Conservation (phyloP, 306 rosid species). For the Sophora flavescens region DNA sequence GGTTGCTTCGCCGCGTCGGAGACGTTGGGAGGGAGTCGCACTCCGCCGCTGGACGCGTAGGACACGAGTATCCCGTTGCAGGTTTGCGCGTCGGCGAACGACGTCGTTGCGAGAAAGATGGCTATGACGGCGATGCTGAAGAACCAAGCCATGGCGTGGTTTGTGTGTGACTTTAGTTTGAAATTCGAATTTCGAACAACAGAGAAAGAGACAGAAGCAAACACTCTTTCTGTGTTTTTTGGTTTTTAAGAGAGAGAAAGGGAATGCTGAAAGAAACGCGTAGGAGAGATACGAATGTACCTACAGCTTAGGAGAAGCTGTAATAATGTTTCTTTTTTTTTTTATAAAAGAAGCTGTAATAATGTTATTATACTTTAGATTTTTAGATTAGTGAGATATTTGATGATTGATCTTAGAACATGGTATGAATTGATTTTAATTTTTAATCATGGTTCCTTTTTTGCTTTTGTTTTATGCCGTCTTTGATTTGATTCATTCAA, state of each 20-base stretch:
- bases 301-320: conserved; percentile 44
- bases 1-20: conserved; percentile 59
- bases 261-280: conserved; percentile 47
- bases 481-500: conserved; percentile 17
- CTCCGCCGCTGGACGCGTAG: conserved; percentile 62
- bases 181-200: conserved; percentile 44
- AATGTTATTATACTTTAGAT: not conserved
- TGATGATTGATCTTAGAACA: conserved; percentile 7
- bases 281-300: not conserved
- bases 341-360: no score
- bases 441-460: not conserved
- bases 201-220: not conserved
- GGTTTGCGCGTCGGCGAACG: conserved; percentile 52
- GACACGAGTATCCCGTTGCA: conserved; percentile 81
- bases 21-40: conserved; percentile 60
- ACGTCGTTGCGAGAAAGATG: conserved; percentile 41
- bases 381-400: no score
- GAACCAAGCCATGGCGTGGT: conserved; percentile 30
- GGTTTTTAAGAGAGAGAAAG: not conserved
- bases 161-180: not conserved
- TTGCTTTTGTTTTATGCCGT: not conserved
- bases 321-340: no score
- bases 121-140: conserved; percentile 40
- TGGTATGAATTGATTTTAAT: not conserved
- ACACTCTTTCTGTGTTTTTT: no score